Evolutionary conservation across 805 yeast species (phyloP).

Genomic region (Suhomyces vadensis): DNA sequence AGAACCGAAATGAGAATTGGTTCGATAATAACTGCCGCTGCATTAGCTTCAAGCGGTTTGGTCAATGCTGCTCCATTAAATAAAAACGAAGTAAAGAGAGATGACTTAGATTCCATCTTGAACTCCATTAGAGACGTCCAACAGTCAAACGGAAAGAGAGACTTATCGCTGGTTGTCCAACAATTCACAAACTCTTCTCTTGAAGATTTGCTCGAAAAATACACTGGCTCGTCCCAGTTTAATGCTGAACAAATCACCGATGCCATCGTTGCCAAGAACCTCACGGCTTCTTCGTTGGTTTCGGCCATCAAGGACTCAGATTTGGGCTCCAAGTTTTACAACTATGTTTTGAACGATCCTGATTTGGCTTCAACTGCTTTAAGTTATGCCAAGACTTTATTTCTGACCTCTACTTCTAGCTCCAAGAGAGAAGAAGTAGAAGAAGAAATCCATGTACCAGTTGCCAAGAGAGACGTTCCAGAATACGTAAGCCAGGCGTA

Average conservation of each 20-base stretch:
- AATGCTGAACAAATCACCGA: slow-evolving; percentile 15
- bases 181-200: slow-evolving; percentile 17
- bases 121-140: background rate
- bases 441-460: background rate
- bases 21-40: slow-evolving; percentile 17
- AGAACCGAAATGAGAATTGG: slow-evolving; percentile 24
- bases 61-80: slow-evolving; percentile 25
- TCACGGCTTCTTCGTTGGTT: slow-evolving; percentile 17
- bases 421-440: slow-evolving; percentile 14
- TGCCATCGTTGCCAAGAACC: slow-evolving; percentile 16
- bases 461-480: slow-evolving; percentile 15
- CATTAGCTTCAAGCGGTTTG: slow-evolving; percentile 18
- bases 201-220: slow-evolving; percentile 18
- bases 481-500: slow-evolving; percentile 19
- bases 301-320: slow-evolving; percentile 14
- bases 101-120: slow-evolving; percentile 4
- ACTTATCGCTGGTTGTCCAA: slow-evolving; percentile 11
- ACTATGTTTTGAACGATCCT: slow-evolving; percentile 17
- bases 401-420: background rate
- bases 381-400: slow-evolving; percentile 18
- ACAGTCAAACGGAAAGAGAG: slow-evolving; percentile 4
- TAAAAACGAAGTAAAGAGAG: slow-evolving; percentile 9
- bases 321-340: slow-evolving; percentile 18
- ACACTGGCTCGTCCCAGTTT: slow-evolving; percentile 18
- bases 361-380: slow-evolving; percentile 16